Percentiles rank a stretch among this genome's conserved stretches.
phyloP scores from a whole-genome alignment of 768 basidiomycete genomes.

The Phlebiopsis gigantea region DNA sequence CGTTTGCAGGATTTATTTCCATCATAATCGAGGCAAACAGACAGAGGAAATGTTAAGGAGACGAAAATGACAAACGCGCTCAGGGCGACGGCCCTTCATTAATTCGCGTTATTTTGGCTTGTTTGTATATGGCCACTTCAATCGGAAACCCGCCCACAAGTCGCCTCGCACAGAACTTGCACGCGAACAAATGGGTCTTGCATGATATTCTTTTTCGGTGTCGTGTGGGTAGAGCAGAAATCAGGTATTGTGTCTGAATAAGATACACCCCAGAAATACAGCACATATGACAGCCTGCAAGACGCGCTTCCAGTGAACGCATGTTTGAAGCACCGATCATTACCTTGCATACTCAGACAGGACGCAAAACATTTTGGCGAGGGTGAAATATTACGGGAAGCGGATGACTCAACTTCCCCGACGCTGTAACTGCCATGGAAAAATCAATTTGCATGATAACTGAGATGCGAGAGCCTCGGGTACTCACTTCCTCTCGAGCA shows the following conservation, averaged over 20 bases:
- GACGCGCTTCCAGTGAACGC: too few relatives aligned
- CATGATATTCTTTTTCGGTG: not conserved
- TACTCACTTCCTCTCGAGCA: not conserved
- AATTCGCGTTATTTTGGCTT: not conserved
- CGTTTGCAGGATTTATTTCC: not conserved
- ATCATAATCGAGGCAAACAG: not conserved
- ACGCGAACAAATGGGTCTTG: not conserved
- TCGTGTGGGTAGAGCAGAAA: too few relatives aligned
- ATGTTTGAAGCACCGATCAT: not conserved
- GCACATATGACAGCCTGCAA: not conserved
- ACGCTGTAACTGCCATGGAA: not conserved
- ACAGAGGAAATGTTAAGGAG: not conserved
- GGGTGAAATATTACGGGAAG: not conserved
- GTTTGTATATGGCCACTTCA: not conserved
- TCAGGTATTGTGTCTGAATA: not conserved
- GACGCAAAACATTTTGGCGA: not conserved
- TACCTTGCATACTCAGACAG: not conserved
- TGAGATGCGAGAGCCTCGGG: not conserved
- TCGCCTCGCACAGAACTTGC: not conserved
- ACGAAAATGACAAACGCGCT: not conserved
- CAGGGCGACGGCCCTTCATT: not conserved
- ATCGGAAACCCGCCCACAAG: not conserved
- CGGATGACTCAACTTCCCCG: not conserved
- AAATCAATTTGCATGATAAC: not conserved
- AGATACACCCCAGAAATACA: not conserved